A percentile compares a stretch with the other conserved stretches of the same genome.
Evolutionary conservation across 768 basidiomycete genomes (phyloP).

Genomic region (Mycena floridula): DNA sequence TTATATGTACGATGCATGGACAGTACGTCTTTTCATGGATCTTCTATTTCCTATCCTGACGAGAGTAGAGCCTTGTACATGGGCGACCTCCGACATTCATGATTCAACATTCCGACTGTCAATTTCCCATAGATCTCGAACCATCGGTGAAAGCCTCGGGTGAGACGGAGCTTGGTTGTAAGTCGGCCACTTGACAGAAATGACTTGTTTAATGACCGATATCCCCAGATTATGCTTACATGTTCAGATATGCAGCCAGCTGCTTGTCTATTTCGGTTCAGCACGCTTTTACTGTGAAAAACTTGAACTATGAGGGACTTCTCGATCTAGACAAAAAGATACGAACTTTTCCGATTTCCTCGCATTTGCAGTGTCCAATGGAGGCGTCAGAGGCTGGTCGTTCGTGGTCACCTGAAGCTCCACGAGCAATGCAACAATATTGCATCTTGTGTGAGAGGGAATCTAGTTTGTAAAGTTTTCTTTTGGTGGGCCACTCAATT

Average conservation of each 20-base stretch:
- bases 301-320: conserved; percentile 35
- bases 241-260: conserved; percentile 35
- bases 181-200: conserved; percentile 16
- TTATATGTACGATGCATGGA: conserved; percentile 44
- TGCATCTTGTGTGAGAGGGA: conserved; percentile 34
- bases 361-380: conserved; percentile 34
- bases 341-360: conserved; percentile 42
- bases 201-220: background rate
- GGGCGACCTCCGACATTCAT: conserved; percentile 43
- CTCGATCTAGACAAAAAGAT: conserved; percentile 46
- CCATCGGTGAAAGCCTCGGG: conserved; percentile 24
- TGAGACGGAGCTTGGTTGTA: conserved; percentile 37
- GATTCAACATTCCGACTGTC: conserved; percentile 45
- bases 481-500: background rate
- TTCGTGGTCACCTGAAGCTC: conserved; percentile 34
- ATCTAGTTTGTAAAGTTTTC: conserved; percentile 30
- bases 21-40: no score
- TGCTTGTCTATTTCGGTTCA: conserved; percentile 38
- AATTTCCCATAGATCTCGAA: conserved; percentile 41
- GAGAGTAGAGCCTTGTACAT: conserved; percentile 40
- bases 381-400: conserved; percentile 19
- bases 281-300: conserved; percentile 32
- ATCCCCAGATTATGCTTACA: conserved; percentile 35
- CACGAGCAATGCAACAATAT: conserved; percentile 40
- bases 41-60: no score